phyloP scores from a whole-genome alignment of 2,329 filamentous ascomycete genomes.

The Parasarocladium wereldwijsianum region DNA sequence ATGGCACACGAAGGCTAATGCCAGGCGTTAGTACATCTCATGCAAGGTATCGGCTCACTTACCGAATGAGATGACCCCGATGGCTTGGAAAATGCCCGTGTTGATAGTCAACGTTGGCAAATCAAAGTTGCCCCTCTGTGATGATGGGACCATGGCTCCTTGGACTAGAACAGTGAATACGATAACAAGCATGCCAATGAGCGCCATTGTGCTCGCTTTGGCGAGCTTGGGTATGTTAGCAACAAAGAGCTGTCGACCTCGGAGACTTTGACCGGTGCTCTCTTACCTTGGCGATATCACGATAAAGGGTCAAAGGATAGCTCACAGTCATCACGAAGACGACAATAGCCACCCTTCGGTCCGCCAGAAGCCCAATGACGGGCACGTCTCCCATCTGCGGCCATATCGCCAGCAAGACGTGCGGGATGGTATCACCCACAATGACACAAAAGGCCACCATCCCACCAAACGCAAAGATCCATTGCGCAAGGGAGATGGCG shows the following conservation, averaged over 20 bases:
- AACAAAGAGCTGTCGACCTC: constrained; percentile 4
- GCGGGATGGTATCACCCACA: constrained; percentile 89
- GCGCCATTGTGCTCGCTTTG: constrained; percentile 84
- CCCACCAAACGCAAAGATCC: constrained; percentile 95
- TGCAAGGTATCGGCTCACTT: constrained; percentile 14
- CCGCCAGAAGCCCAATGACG: constrained; percentile 68
- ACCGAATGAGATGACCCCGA: constrained; percentile 97
- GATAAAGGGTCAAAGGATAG: constrained; percentile 82
- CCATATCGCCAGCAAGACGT: constrained; percentile 72
- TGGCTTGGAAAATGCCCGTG: constrained; percentile 80
- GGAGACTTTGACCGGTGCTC: no score
- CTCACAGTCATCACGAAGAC: constrained; percentile 76
- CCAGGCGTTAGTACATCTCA: constrained; percentile 2
- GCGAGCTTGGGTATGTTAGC: constrained; percentile 47
- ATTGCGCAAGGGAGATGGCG: constrained; percentile 82
- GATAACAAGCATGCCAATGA: constrained; percentile 88
- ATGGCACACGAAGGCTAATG: constrained; percentile 52
- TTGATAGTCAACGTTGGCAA: constrained; percentile 65
- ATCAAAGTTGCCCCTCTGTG: constrained; percentile 57
- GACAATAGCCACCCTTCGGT: constrained; percentile 74
- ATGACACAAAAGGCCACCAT: constrained; percentile 99
- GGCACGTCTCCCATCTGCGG: constrained; percentile 57
- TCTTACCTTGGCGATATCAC: constrained; percentile 87
- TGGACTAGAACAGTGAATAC: constrained; percentile 78
- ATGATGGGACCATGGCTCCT: constrained; percentile 56